Evolutionary conservation across 2,329 filamentous ascomycete species (phyloP), one percentile per base, ranked within the genome.

Genomic region (Aspergillus versicolor): DNA sequence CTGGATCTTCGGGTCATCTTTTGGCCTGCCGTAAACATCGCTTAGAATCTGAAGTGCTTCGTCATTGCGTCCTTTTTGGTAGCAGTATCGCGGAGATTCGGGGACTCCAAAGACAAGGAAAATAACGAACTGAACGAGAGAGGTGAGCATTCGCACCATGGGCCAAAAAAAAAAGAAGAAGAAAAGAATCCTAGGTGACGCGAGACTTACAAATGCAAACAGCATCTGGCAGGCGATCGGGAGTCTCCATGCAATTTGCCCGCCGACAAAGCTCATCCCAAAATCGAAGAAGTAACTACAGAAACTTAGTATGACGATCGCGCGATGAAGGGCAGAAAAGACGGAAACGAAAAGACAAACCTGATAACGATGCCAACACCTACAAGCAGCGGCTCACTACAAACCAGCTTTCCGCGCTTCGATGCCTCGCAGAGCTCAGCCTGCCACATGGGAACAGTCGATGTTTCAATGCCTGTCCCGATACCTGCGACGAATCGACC

Each of bases 401-500:
- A 74, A 19, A 80, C 75, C 5, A 77, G 66, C 11, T 72, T 70
- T 12, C 77, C 79, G 13, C 79, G 67, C 42, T 73, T 73, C 15
- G 72, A 66, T 0, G 73, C 71, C 57, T 76, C 72, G 52, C 74
- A 78, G 1, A 80, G 68, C 57, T 81, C 79, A 0, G 75, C 71
- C 57, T 80, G 78, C 54, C 78, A 77, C 65, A 70, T 72, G 3
- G 73, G 72, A 4, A 75, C 70, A 2, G 68, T 71, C n/a, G 71
- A 72, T 4, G 71, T 72, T 49, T 70, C 67, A 57, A 80, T 73
- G 2, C 81, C 81, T 51, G 80, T 81, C 1, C 80, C 79, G 54
- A 83, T 73, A 5, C 79, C 81, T 2, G 79, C 80, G 24, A 83
- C 72, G 49, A 78, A 76, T 24, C 80, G 74, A 13, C 78, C 79